phyloP scores from a whole-genome alignment of 2,329 filamentous ascomycete genomes.

The Chalara sp. region DNA sequence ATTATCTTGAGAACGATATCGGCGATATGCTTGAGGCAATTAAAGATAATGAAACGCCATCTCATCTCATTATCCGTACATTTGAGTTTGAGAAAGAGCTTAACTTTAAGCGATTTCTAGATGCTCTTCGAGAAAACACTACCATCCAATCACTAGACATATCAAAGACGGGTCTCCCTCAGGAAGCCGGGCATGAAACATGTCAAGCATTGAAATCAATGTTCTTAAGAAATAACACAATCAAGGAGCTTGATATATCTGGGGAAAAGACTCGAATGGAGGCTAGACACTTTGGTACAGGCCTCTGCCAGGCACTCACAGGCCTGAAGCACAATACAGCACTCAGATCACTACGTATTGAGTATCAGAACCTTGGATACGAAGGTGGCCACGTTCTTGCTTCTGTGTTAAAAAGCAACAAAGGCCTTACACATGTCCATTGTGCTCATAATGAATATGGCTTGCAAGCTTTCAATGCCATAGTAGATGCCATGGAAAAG shows the following conservation, averaged over 20 bases:
- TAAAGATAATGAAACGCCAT: constrained; percentile 45
- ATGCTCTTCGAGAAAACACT: constrained; percentile 54
- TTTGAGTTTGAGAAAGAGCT: constrained; percentile 47
- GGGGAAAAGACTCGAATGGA: constrained; percentile 68
- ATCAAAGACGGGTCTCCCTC: constrained; percentile 62
- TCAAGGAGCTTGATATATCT: constrained; percentile 63
- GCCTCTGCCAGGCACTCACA: constrained; percentile 58
- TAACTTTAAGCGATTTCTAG: constrained; percentile 52
- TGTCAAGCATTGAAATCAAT: constrained; percentile 56
- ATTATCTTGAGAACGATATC: constrained; percentile 42
- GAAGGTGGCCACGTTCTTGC: constrained; percentile 64
- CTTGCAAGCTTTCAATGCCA: constrained; percentile 61
- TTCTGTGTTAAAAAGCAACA: constrained; percentile 60
- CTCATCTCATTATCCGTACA: constrained; percentile 58
- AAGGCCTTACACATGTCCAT: constrained; percentile 55
- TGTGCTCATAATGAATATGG: constrained; percentile 69
- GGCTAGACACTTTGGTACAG: constrained; percentile 60
- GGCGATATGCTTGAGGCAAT: constrained; percentile 46
- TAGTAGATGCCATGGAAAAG: constrained; percentile 61
- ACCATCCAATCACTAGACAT: constrained; percentile 61
- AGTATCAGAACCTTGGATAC: constrained; percentile 61
- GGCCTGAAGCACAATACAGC: constrained; percentile 59
- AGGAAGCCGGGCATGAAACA: constrained; percentile 61
- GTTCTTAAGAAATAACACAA: constrained; percentile 59
- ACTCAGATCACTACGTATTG: constrained; percentile 55